Percentiles rank a stretch among this genome's conserved stretches.
Evolutionary conservation across 140 eudicot genomes (phyloP).

Genomic region (Flaveria floridana): DNA sequence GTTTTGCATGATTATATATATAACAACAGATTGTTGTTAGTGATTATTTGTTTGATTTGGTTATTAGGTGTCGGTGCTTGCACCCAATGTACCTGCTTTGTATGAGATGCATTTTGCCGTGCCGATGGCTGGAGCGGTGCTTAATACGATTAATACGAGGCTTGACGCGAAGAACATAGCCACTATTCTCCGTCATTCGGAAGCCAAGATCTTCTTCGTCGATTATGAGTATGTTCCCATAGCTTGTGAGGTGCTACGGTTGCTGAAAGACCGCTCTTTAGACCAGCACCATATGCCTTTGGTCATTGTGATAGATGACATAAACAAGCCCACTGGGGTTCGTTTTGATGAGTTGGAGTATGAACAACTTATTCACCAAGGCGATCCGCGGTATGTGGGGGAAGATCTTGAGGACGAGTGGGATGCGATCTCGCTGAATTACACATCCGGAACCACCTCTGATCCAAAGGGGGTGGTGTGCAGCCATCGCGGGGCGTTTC

Average conservation of each 20-base stretch:
- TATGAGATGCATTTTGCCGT: slow-evolving; percentile 82
- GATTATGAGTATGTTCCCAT: slow-evolving; percentile 46
- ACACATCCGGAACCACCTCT: slow-evolving; percentile 82
- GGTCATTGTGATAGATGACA: slow-evolving; percentile 57
- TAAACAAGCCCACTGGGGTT: slow-evolving; percentile 45
- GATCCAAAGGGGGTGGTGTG: slow-evolving; percentile 78
- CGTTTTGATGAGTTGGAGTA: slow-evolving; percentile 59
- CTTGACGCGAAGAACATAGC: slow-evolving; percentile 55
- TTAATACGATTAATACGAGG: slow-evolving; percentile 63
- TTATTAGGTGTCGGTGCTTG: slow-evolving; percentile 59
- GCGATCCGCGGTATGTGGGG: slow-evolving; percentile 38
- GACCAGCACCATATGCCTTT: slow-evolving; percentile 31
- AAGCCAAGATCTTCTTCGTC: slow-evolving; percentile 63
- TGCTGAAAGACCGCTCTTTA: slow-evolving; percentile 18
- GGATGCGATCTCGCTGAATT: slow-evolving; percentile 71
- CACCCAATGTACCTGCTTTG: slow-evolving; percentile 69
- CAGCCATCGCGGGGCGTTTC: slow-evolving; percentile 79
- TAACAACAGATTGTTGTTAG: background rate
- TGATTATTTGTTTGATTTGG: background rate
- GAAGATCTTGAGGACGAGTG: slow-evolving; percentile 61
- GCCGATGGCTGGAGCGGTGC: slow-evolving; percentile 78
- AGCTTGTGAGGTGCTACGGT: slow-evolving; percentile 42
- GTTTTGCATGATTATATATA: background rate
- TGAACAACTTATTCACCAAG: slow-evolving; percentile 46
- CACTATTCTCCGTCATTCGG: slow-evolving; percentile 60